Evolutionary conservation across 768 basidiomycete genomes (phyloP).

Genomic region (Naganishia kalamii): DNA sequence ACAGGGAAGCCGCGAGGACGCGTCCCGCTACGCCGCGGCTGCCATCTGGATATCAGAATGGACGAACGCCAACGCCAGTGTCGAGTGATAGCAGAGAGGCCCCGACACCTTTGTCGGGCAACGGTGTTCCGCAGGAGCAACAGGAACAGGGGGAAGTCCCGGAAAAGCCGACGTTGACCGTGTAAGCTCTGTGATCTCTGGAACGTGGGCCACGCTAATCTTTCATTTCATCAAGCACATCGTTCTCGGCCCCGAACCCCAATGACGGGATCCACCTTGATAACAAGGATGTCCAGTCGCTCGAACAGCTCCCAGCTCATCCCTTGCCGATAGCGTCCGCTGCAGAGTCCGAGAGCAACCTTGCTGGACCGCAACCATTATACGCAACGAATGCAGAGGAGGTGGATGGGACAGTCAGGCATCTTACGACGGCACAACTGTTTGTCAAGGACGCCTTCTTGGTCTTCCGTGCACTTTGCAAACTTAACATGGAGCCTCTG

Average conservation of each 20-base stretch:
- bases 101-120: not conserved
- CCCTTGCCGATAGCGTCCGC: not conserved
- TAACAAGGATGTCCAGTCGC: constrained; percentile 20
- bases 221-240: constrained; percentile 27
- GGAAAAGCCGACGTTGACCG: constrained; percentile 24
- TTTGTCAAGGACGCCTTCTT: constrained; percentile 97
- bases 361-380: constrained; percentile 40
- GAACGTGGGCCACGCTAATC: not conserved
- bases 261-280: constrained; percentile 41
- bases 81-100: not conserved
- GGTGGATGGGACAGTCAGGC: constrained; percentile 45
- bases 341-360: not conserved
- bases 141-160: constrained; percentile 10
- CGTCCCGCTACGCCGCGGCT: not conserved
- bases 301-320: constrained; percentile 1
- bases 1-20: constrained; percentile 8
- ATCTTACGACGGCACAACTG: constrained; percentile 71
- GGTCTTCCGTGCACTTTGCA: constrained; percentile 93
- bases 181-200: constrained; percentile 8
- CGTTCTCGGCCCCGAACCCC: constrained; percentile 44
- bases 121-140: not conserved
- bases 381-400: constrained; percentile 47
- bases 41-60: constrained; percentile 1
- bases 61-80: not conserved
- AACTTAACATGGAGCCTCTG: constrained; percentile 94